phyloP scores from a whole-genome alignment of 2,329 filamentous ascomycete genomes.

The Diaporthe vaccinii region DNA sequence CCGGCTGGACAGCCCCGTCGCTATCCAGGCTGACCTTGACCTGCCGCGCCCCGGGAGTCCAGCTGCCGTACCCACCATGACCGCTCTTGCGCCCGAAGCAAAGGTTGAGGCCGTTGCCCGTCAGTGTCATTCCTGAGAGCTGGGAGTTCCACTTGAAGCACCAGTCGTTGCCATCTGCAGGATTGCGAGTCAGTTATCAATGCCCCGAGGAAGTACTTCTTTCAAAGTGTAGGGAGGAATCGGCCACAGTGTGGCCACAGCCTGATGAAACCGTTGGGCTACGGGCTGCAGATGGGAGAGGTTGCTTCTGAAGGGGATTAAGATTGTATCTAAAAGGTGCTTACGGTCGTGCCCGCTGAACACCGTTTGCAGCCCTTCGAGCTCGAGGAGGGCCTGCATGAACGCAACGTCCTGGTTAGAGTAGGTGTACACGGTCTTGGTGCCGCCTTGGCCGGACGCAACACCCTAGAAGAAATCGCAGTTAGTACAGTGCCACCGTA shows the following conservation, averaged over 20 bases:
- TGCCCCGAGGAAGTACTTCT: too few relatives aligned
- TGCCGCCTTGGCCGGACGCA: slow-evolving; percentile 18
- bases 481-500: background rate
- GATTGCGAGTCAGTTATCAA: too few relatives aligned
- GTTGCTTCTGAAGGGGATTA: too few relatives aligned
- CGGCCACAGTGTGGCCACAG: too few relatives aligned
- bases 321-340: too few relatives aligned
- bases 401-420: slow-evolving; percentile 71
- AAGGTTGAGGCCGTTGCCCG: slow-evolving; percentile 54
- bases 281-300: too few relatives aligned
- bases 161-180: slow-evolving; percentile 67
- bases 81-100: slow-evolving; percentile 74
- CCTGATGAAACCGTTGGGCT: too few relatives aligned
- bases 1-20: slow-evolving; percentile 2
- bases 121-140: slow-evolving; percentile 48
- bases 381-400: slow-evolving; percentile 71
- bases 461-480: slow-evolving; percentile 53
- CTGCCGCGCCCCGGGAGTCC: slow-evolving; percentile 72
- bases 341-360: slow-evolving; percentile 75
- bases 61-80: slow-evolving; percentile 78
- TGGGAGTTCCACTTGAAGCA: slow-evolving; percentile 62
- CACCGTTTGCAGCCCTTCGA: slow-evolving; percentile 67
- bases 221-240: too few relatives aligned
- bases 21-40: slow-evolving; percentile 59
- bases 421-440: slow-evolving; percentile 44